Evolutionary conservation across 176 grass and related monocot species (phyloP), one percentile per base, ranked within the genome.

Genomic region (Oryza australiensis): DNA sequence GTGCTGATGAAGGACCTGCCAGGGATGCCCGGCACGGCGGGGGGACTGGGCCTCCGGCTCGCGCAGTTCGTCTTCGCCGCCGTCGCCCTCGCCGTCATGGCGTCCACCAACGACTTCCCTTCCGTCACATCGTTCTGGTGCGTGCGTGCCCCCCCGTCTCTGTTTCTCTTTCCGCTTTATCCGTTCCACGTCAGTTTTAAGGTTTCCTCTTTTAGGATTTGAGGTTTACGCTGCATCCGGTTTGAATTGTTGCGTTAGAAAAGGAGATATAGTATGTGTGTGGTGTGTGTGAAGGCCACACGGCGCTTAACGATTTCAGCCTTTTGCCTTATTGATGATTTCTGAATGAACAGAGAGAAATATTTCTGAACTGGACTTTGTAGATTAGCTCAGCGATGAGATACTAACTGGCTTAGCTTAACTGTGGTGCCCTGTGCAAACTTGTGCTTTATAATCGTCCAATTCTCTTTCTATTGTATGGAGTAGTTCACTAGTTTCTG

Each of bases 1-100:
- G 88, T 94, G 67, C 83, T 88, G 68, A 91, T 98, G 95, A 93
- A 91, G 90, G 92, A 98, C 80, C 38, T 98, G 82, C 92, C 92
- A 0, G 95, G 95, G 13, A 98, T 93, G 95, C 92, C 95, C 1
- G 95, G 92, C 4, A 98, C 95, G 22, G 60, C 53, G 23, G 86
- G 84, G 0, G 88, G 90, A 13, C 90, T 98, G 18, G 82, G 62
- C 1, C 88, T 95, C 68, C 95, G 95, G 66, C 24, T 94, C 83
- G 37, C 72, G 40, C 95, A 98, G 75, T 84, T 98, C 82, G 37
- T 83, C 70, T 91, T 98, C 78, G 95, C 92, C 9, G 83, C 57
- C 45, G 69, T 86, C 62, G 84, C 95, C 8, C 86, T 98, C 75
- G 66, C 83, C 66, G 79, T 88, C 75, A 98, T 98, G 95, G 89